Evolutionary conservation across 495 filamentous ascomycete species (phyloP).

Genomic region (Penicillium argentinense): DNA sequence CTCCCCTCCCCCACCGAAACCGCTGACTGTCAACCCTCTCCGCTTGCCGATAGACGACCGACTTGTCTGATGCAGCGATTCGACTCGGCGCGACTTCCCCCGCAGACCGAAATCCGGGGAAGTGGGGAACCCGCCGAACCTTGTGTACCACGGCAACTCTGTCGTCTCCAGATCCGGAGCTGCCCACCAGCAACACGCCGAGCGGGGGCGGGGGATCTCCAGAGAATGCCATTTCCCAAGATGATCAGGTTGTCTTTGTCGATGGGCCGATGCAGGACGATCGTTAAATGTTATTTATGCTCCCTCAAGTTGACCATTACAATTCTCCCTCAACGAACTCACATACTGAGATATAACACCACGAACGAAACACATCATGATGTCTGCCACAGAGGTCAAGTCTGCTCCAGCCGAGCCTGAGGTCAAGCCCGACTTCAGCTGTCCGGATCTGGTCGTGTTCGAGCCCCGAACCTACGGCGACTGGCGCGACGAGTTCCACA

Average conservation of each 20-base stretch:
- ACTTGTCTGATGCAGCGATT: no score
- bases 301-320: background rate
- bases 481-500: slow-evolving; percentile 8
- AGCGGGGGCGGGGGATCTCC: background rate
- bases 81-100: no score
- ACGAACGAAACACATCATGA: background rate
- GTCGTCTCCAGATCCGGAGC: no score
- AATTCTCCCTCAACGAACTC: background rate
- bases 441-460: slow-evolving; percentile 20
- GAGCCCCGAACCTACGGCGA: slow-evolving; percentile 26
- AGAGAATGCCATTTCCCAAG: background rate
- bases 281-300: background rate
- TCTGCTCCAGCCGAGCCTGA: background rate
- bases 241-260: background rate
- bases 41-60: no score
- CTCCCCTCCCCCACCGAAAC: no score
- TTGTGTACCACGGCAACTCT: no score
- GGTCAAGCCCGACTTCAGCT: background rate
- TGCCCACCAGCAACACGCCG: background rate
- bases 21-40: no score
- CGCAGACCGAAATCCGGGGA: background rate
- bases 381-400: slow-evolving; percentile 10
- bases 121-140: background rate
- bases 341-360: slow-evolving; percentile 1
- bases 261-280: background rate